Conservation (phyloP, 441 rosid species). For the Gossypium gossypioides region DNA sequence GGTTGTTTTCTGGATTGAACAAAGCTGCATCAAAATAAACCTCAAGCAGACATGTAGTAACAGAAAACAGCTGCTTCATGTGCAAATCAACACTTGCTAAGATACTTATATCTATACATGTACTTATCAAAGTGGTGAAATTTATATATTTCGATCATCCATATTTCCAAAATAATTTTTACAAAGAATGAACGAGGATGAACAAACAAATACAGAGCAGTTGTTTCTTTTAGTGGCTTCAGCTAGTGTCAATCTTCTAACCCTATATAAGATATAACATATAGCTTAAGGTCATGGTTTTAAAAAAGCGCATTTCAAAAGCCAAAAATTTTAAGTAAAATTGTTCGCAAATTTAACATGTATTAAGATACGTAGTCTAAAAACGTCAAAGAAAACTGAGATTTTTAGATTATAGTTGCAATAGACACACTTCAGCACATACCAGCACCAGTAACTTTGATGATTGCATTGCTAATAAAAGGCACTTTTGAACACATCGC, state of each 20-base stretch:
- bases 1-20: not conserved
- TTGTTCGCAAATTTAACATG: not conserved
- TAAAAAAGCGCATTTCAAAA: not conserved
- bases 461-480: constrained; percentile 66
- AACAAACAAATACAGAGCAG: not conserved
- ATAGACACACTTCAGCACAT: constrained; percentile 16
- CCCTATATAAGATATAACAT: not conserved
- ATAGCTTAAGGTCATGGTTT: not conserved
- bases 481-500: constrained; percentile 94
- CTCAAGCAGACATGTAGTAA: not conserved
- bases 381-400: not conserved
- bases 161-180: not conserved
- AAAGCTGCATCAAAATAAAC: not conserved
- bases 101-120: not conserved
- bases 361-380: not conserved
- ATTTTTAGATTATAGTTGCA: not conserved
- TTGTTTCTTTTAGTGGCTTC: not conserved
- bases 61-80: not conserved
- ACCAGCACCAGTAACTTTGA: constrained; percentile 75
- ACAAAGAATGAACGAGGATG: not conserved
- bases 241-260: not conserved
- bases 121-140: not conserved
- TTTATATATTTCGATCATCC: not conserved
- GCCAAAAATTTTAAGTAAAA: not conserved
- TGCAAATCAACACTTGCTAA: not conserved